A percentile compares a stretch with the other conserved stretches of the same genome.
These are phyloP conservation scores for Vanrija pseudolonga DNA, from an alignment of 1,284 basidiomycete genomes.

Conservation along the genomic window DNA sequence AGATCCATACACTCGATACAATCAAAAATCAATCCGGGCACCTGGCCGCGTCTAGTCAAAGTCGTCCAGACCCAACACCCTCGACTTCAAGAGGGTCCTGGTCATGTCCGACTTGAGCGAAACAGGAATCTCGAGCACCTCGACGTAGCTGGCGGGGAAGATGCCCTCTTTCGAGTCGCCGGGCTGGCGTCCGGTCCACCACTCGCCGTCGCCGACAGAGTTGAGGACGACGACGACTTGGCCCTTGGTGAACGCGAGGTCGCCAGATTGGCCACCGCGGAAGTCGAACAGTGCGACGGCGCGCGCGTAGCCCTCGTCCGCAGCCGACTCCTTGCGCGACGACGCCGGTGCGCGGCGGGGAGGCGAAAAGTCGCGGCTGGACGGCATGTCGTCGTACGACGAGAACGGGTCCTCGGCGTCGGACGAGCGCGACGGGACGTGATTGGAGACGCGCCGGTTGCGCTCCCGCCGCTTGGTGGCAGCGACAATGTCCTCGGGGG, in stretches of 20 bases:
- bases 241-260: slow-evolving; percentile 78
- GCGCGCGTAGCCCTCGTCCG: slow-evolving; percentile 53
- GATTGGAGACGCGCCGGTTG: no score
- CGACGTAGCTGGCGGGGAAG: slow-evolving; percentile 59
- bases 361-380: background rate
- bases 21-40: background rate
- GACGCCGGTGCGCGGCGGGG: background rate
- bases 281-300: slow-evolving; percentile 79
- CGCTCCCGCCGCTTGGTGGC: background rate
- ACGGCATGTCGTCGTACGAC: slow-evolving; percentile 6
- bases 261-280: slow-evolving; percentile 68
- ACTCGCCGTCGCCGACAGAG: slow-evolving; percentile 71
- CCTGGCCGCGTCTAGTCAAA: slow-evolving; percentile 10
- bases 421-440: no score
- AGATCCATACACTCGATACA: no score
- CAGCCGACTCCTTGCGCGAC: slow-evolving; percentile 20
- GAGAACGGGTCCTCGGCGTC: slow-evolving; percentile 8
- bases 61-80: slow-evolving; percentile 15
- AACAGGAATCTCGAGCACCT: slow-evolving; percentile 49
- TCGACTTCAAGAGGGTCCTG: slow-evolving; percentile 27
- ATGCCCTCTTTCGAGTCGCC: slow-evolving; percentile 52
- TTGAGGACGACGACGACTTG: slow-evolving; percentile 72
- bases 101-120: slow-evolving; percentile 29
- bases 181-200: slow-evolving; percentile 56
- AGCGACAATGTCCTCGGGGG: background rate